phyloP scores from a whole-genome alignment of 768 basidiomycete species.

The Mycena epipterygia region DNA sequence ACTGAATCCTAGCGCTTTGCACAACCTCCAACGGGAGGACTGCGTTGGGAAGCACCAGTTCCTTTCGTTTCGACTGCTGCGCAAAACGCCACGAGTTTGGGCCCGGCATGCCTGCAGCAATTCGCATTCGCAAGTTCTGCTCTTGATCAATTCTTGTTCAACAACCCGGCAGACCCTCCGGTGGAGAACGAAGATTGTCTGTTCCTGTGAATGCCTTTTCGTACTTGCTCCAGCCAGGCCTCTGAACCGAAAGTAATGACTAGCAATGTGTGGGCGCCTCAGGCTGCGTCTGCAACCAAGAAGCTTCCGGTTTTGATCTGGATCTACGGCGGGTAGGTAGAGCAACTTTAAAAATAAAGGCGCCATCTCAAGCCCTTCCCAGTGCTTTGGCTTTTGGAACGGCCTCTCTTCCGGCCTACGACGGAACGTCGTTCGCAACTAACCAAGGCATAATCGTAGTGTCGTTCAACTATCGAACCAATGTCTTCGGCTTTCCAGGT shows the following conservation, averaged over 20 bases:
- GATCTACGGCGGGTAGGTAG: slow-evolving; percentile 24
- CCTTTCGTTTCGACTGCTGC: slow-evolving; percentile 6
- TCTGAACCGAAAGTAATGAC: not conserved
- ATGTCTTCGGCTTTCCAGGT: slow-evolving; percentile 31
- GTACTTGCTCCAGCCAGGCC: no score
- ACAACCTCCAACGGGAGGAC: slow-evolving; percentile 9
- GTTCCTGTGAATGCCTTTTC: slow-evolving; percentile 12
- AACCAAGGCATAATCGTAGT: slow-evolving; percentile 26
- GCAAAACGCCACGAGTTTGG: slow-evolving; percentile 15
- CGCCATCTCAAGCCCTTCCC: not conserved
- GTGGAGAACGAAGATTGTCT: slow-evolving; percentile 30
- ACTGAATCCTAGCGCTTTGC: slow-evolving; percentile 18
- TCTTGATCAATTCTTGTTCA: slow-evolving; percentile 19
- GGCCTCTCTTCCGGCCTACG: slow-evolving; percentile 16
- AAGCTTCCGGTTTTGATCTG: slow-evolving; percentile 15
- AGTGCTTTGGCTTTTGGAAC: slow-evolving; percentile 24
- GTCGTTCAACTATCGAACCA: slow-evolving; percentile 31
- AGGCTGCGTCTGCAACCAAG: not conserved
- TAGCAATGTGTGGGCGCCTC: slow-evolving; percentile 32
- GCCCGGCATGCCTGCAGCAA: slow-evolving; percentile 28
- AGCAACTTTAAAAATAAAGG: not conserved
- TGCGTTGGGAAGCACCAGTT: slow-evolving; percentile 29
- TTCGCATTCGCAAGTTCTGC: slow-evolving; percentile 11
- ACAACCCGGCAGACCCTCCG: slow-evolving; percentile 21
- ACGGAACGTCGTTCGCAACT: slow-evolving; percentile 21